Evolutionary conservation across 2,329 filamentous ascomycete species (phyloP).

Genomic region (Talaromyces pinophilus): DNA sequence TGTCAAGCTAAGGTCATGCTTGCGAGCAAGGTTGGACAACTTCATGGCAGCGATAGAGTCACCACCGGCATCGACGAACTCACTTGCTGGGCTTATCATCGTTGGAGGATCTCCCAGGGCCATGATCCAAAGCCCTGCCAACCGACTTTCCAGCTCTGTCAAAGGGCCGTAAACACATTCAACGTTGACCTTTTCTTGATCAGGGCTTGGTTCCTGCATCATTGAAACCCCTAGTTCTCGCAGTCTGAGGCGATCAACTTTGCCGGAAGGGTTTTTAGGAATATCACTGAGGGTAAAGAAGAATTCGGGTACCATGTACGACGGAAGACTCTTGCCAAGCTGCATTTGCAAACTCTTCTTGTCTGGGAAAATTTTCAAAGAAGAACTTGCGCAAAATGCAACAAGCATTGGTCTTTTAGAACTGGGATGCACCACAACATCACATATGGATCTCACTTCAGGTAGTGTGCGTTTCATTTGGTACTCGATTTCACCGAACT

Average conservation of each 20-base stretch:
- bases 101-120: neutral
- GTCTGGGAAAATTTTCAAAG: neutral
- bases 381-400: neutral
- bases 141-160: neutral
- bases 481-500: constrained; percentile 37
- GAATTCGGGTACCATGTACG: constrained; percentile 17
- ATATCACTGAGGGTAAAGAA: neutral
- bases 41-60: constrained; percentile 29
- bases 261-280: constrained; percentile 5
- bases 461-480: neutral
- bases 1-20: constrained; percentile 2
- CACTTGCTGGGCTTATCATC: constrained; percentile 23
- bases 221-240: neutral
- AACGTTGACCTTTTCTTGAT: neutral
- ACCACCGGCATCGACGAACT: constrained; percentile 30
- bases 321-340: constrained; percentile 6
- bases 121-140: neutral
- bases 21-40: constrained; percentile 21
- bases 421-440: neutral
- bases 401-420: neutral
- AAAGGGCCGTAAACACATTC: neutral
- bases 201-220: neutral
- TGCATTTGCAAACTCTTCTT: constrained; percentile 25
- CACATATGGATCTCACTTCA: neutral
- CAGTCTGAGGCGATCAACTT: constrained; percentile 7